Base-by-base conservation (phyloP, 345 rosid species). In the Cardiospermum halicacabum region DNA sequence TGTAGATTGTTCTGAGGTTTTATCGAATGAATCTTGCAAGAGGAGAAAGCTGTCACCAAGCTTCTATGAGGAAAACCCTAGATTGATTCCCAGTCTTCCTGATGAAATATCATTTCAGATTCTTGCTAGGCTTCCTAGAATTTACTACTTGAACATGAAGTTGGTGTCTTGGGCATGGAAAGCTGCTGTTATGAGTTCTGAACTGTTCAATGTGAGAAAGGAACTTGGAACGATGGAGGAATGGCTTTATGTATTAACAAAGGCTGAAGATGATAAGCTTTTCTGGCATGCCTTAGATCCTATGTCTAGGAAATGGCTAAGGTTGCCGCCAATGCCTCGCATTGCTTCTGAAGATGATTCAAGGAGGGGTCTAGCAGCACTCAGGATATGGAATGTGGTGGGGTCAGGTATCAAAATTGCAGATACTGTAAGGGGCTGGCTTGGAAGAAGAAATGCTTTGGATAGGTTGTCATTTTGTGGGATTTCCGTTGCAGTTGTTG, bases 201-300 rank as follows among this genome's bases (percentile, higher is more conserved):
- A 89, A 51, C 65, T 93, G 21, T 86, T 69, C 71, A 75, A 69
- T 64, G 63, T 89, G 69, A 86, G 98, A 76, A 85, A 88, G 78
- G 79, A 88, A 61, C 86, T 89, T 5, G 82, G 86, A 21, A 79
- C 67, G 12, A 83, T 86, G 1, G 98, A 93, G 72, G 98, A 88
- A 61, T 93, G 98, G 98, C 82, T 93, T 19, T 93, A 89, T 68
- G 67, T 89, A 61, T 72, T 93, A 58, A 89, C 89, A 5, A 89
- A 89, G 72, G 77, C 78, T 37, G 89, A 81, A 51, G 89, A 84
- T 25, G 89, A 79, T 13, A 93, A 73, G 73, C 85, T 83, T 56
- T 65, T 79, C 42, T 93, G 97, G 98, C 75, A 86, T 66, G 97
- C 89, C 66, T 73, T 93, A 72, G 98, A 93, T 65, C 98, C 97